Conservation (phyloP, 768 basidiomycete genomes). For the Russula griseocarnosa region DNA sequence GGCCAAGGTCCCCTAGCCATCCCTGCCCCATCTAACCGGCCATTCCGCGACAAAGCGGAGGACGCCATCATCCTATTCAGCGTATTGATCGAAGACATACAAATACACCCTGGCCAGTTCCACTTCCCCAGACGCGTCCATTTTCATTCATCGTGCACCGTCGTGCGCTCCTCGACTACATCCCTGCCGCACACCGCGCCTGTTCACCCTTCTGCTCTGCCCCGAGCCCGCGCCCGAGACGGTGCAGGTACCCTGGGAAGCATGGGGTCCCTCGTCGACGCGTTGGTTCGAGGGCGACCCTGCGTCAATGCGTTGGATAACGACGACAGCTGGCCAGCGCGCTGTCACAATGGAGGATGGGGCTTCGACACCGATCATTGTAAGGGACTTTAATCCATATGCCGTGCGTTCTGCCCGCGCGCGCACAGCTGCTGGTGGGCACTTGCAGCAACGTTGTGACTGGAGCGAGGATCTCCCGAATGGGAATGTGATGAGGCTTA, state of each 20-base stretch:
- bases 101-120: neutral
- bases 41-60: slow-evolving; percentile 30
- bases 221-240: neutral
- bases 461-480: slow-evolving; percentile 14
- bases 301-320: slow-evolving; percentile 33
- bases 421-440: neutral
- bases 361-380: slow-evolving; percentile 17
- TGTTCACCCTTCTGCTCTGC: slow-evolving; percentile 7
- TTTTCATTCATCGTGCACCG: slow-evolving; percentile 32
- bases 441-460: neutral
- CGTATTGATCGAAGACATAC: slow-evolving; percentile 23
- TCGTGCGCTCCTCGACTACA: slow-evolving; percentile 24
- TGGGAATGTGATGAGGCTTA: slow-evolving; percentile 11
- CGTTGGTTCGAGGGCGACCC: slow-evolving; percentile 28
- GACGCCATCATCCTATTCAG: slow-evolving; percentile 32
- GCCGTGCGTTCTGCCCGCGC: slow-evolving; percentile 20
- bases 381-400: slow-evolving; percentile 32
- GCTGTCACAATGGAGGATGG: slow-evolving; percentile 25
- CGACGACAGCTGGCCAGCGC: slow-evolving; percentile 35
- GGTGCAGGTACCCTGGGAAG: slow-evolving; percentile 26
- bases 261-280: slow-evolving; percentile 28
- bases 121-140: slow-evolving; percentile 20
- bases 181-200: slow-evolving; percentile 1
- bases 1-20: neutral
- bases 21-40: slow-evolving; percentile 14